Conservation (phyloP, 257 asterid genomes). For the Jacaranda copaia region DNA sequence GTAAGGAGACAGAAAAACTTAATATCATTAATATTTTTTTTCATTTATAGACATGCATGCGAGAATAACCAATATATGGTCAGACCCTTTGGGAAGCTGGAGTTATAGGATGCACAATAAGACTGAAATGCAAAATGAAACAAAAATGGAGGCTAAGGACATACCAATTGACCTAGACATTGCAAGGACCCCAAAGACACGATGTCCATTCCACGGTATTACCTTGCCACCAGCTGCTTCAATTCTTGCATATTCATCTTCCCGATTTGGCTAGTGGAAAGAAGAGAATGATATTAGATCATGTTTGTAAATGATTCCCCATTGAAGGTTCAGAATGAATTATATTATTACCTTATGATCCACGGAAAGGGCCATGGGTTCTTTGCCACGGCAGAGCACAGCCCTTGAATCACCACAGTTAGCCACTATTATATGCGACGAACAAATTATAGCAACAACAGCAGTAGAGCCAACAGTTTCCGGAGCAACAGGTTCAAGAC, state of each 20-base stretch:
- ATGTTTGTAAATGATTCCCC: neutral
- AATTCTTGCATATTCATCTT: conserved; percentile 91
- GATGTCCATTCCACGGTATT: conserved; percentile 99
- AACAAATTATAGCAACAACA: conserved; percentile 86
- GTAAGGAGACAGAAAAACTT: neutral
- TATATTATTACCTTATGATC: conserved; percentile 79
- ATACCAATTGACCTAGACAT: conserved; percentile 97
- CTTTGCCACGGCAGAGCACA: conserved; percentile 91
- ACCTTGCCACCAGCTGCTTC: conserved; percentile 98
- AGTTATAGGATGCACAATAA: neutral
- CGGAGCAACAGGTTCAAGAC: conserved; percentile 70
- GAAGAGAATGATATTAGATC: conserved; percentile 1
- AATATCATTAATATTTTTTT: neutral
- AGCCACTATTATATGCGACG: conserved; percentile 92
- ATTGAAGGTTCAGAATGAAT: neutral
- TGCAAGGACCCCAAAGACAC: conserved; percentile 97
- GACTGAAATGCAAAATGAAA: conserved; percentile 16
- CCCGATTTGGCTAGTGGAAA: conserved; percentile 77
- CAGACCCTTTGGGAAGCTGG: neutral
- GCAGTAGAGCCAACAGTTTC: conserved; percentile 98
- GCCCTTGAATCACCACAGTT: conserved; percentile 98
- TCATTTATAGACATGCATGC: too few relatives aligned
- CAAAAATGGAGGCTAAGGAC: conserved; percentile 27
- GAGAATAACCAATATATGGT: too few relatives aligned
- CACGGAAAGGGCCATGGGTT: conserved; percentile 72